phyloP scores from a whole-genome alignment of 129 eudicot species.

The carrot (Daucus carota) region DNA sequence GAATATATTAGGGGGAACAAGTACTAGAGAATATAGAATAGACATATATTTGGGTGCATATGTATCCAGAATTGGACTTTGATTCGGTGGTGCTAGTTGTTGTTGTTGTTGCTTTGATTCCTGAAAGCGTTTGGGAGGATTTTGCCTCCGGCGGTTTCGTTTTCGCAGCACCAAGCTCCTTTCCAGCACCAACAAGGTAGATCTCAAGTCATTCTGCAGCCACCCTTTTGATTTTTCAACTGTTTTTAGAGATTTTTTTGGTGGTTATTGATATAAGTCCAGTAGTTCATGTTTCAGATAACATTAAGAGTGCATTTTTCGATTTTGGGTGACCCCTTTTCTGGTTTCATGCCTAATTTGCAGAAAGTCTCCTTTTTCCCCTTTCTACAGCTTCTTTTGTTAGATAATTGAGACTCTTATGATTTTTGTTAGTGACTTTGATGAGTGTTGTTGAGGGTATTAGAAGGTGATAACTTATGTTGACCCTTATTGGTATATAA shows the following conservation, averaged over 20 bases:
- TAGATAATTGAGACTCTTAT: neutral
- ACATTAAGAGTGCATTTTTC: neutral
- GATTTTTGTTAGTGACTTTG: neutral
- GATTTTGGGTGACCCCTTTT: neutral
- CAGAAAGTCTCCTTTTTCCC: neutral
- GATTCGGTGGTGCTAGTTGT: constrained; percentile 7
- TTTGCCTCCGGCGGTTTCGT: neutral
- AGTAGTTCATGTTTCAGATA: neutral
- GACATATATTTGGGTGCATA: neutral
- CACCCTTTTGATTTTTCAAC: neutral
- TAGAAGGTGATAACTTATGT: neutral
- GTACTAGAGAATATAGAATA: constrained; percentile 6
- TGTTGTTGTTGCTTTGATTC: constrained; percentile 10
- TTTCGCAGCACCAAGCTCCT: constrained; percentile 2
- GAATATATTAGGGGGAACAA: neutral
- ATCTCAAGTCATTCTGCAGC: neutral
- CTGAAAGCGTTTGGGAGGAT: constrained; percentile 8
- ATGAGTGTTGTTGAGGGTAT: neutral
- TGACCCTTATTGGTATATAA: neutral
- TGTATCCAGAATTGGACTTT: constrained; percentile 3
- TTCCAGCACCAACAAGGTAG: constrained; percentile 9
- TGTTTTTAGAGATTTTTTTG: neutral
- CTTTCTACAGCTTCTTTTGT: neutral
- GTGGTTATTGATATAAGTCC: neutral
- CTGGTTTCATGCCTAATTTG: neutral